Evolutionary conservation across 805 yeast genomes (phyloP), one percentile per base, ranked within the genome.

Genomic region (Blastobotrys terrestris): DNA sequence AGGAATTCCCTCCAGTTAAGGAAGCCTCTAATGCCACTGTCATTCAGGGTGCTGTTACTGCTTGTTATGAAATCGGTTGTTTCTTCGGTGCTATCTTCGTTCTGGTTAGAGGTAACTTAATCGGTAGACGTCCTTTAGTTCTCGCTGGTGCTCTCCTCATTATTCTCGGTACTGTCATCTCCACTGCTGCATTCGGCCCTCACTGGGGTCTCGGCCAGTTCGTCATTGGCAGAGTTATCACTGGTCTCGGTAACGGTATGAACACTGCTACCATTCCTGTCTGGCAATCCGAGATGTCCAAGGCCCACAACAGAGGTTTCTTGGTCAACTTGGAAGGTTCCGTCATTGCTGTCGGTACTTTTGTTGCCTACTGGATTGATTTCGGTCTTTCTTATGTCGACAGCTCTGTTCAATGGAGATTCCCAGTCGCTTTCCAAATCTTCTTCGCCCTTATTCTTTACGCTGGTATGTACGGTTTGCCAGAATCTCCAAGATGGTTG

Each of bases 401-500:
- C 53, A 45, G 53, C 21, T 57, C 63, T 2, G 72, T 76, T 19
- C 76, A 84, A 39, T 87, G 92, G 91, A 79, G 95, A 73, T 77
- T 87, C 67, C 94, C 95, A 14, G 78, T 87, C 55, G 85, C 88
- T 2, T 71, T 85, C 64, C 95, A 87, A 72, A 68, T 77, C 41
- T 55, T 78, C 42, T 79, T 80, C 52, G 81, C 82, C 13, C 72
- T 81, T 53, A 58, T 84, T 44, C 83, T 84, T 62, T 52, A 87
- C 50, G 69, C 85, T 44, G 66, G 84, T 48, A 72, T 87, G 81
- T 61, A 71, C 49, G 52, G 46, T 19, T 70, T 91, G 21, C 97
- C 98, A 1, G 97, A 91, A 68, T 81, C 92, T 46, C 97, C 97
- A 0, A 75, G 97, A 56, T 91, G 78, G 72, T 82, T 79, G 63